A percentile compares a stretch with the other conserved stretches of the same genome.
These are phyloP conservation scores for Suhomyces terraborum DNA, from an alignment of 1,139 yeast genomes.

Conservation along the genomic window DNA sequence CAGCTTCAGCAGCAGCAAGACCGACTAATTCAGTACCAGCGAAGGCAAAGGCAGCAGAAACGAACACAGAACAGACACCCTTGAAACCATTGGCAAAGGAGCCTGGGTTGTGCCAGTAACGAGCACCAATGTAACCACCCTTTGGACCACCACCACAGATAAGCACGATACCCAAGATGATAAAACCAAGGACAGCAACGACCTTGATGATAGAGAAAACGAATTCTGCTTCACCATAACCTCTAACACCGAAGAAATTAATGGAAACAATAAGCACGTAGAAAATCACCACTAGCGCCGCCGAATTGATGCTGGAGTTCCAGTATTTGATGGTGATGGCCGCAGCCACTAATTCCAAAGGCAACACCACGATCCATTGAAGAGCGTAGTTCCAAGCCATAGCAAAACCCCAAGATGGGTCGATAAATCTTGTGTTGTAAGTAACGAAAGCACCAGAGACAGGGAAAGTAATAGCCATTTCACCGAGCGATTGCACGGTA, in stretches of 20 bases:
- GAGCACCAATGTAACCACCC: conserved; percentile 26
- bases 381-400: conserved; percentile 39
- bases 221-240: conserved; percentile 40
- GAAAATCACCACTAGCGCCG: conserved; percentile 35
- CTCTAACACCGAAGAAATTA: conserved; percentile 38
- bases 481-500: conserved; percentile 39
- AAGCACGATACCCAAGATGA: conserved; percentile 33
- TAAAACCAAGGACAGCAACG: conserved; percentile 36
- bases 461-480: conserved; percentile 36
- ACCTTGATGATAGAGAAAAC: conserved; percentile 35
- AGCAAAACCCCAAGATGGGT: conserved; percentile 38
- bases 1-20: conserved; percentile 45
- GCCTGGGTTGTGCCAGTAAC: conserved; percentile 37
- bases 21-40: conserved; percentile 52
- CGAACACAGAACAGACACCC: conserved; percentile 51
- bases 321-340: conserved; percentile 36
- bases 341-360: conserved; percentile 36
- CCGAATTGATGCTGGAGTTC: conserved; percentile 34
- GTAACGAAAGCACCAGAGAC: conserved; percentile 37
- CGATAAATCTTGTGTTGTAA: conserved; percentile 35
- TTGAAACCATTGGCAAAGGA: conserved; percentile 43
- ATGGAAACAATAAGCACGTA: conserved; percentile 32
- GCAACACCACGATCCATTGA: conserved; percentile 30
- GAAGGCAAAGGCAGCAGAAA: conserved; percentile 58
- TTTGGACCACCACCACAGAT: conserved; percentile 39